Evolutionary conservation across 2,329 filamentous ascomycete genomes (phyloP), one percentile per base, ranked within the genome.

Genomic region (Arthrobotrys sinensis): DNA sequence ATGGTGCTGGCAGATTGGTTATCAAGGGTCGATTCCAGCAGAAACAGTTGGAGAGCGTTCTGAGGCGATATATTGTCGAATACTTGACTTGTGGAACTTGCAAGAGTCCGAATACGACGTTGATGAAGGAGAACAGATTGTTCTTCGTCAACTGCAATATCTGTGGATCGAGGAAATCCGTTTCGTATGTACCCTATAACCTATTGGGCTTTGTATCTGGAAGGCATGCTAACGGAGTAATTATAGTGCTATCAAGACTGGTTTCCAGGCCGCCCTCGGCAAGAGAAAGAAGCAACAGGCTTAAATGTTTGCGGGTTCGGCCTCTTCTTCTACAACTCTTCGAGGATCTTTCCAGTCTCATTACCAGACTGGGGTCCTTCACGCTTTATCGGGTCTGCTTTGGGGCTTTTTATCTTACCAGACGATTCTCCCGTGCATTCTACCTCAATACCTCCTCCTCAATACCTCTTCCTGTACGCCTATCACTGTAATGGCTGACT

Each of bases 1-100:
- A 97, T 86, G 96, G 95, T 82, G 93, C 90, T 86, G 91, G 94
- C 85, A 91, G 95, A 84, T 86, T 99, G 83, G 94, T 99, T 84
- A 99, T 99, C 89, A 97, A 97, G 89, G 96, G 96, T 88, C 93
- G 96, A 84, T 99, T 99, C 92, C 95, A 98, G 86, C 95, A 98
- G 88, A 97, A 97, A 87, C 95, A 98, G 88, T 94, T 98, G 84
- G 96, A 99, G 88, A 97, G 96, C 86, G 94, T 98, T 66, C 86
- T 98, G 84, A 89, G 95, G 87, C 93, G 95, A 88, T 97, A 97
- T 86, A 97, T 97, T 84, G 90, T 96, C 86, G 95, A 98, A 87
- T 98, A 98, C 84, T 95, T 99, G 80, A 97, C 95, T 65, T 99
- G 96, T 91, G 97, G 97, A 88, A 99, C 96, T 46, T 99, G 96